Evolutionary conservation across 202 grass and related monocot species (phyloP).

Genomic region (Panicum virgatum): DNA sequence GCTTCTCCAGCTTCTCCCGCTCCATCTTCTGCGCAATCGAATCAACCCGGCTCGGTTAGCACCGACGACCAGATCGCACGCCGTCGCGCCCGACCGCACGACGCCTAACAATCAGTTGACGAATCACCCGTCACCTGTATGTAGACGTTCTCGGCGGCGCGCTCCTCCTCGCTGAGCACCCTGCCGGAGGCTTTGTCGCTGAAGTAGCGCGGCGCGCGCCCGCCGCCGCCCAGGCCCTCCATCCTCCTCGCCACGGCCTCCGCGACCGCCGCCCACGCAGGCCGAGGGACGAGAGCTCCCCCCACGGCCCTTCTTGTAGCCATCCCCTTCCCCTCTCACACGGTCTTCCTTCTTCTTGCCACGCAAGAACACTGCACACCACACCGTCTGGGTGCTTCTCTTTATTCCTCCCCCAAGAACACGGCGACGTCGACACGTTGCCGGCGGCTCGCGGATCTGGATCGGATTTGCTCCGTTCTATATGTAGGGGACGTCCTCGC

Average conservation of each 20-base stretch:
- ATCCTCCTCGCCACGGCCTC: slow-evolving; percentile 31
- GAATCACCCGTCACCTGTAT: slow-evolving; percentile 54
- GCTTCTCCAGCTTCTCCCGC: slow-evolving; percentile 78
- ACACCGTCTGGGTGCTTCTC: background rate
- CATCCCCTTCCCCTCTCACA: slow-evolving; percentile 2
- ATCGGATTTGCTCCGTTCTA: background rate
- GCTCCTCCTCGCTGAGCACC: slow-evolving; percentile 86
- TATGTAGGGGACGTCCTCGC: background rate
- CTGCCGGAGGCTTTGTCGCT: slow-evolving; percentile 56
- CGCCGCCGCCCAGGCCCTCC: slow-evolving; percentile 11
- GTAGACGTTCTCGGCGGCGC: slow-evolving; percentile 82
- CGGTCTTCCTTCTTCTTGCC: slow-evolving; percentile 8
- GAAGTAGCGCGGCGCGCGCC: slow-evolving; percentile 58
- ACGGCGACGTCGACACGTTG: background rate
- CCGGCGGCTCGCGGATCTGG: background rate
- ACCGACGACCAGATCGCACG: background rate
- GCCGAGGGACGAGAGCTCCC: background rate
- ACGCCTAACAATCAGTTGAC: background rate
- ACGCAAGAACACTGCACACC: slow-evolving; percentile 3
- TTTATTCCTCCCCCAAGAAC: slow-evolving; percentile 32
- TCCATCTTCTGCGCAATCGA: slow-evolving; percentile 78
- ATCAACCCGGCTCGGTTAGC: background rate
- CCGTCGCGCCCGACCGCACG: background rate
- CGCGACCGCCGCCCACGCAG: slow-evolving; percentile 10
- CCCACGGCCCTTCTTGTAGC: slow-evolving; percentile 48